A percentile compares a stretch with the other conserved stretches of the same genome.
These are phyloP conservation scores for Taphrina wiesneri DNA, from an alignment of 1,139 yeast genomes.

Conservation along the genomic window DNA sequence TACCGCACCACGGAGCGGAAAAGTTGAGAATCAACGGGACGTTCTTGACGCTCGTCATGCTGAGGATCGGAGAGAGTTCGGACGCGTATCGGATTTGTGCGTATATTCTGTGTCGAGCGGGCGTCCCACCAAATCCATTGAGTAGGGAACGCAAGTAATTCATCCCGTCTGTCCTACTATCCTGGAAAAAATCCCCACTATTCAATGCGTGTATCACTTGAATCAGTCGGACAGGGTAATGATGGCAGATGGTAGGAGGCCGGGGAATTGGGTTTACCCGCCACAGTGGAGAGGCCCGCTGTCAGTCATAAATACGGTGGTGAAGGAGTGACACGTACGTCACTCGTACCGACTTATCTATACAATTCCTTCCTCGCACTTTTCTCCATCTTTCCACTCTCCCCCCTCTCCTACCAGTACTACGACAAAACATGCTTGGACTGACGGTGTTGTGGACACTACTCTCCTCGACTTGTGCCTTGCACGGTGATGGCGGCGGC, in stretches of 20 bases:
- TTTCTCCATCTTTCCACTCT: not conserved
- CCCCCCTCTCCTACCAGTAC: no score
- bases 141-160: slow-evolving; percentile 30
- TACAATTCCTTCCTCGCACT: not conserved
- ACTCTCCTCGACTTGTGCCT: not conserved
- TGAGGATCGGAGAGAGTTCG: slow-evolving; percentile 20
- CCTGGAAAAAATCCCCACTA: no score
- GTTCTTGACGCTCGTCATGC: slow-evolving; percentile 21
- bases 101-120: slow-evolving; percentile 23
- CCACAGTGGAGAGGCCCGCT: slow-evolving; percentile 5
- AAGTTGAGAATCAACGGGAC: slow-evolving; percentile 31
- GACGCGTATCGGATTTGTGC: slow-evolving; percentile 22
- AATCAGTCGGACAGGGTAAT: no score
- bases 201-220: no score
- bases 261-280: slow-evolving; percentile 9
- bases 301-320: no score
- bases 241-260: no score
- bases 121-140: not conserved
- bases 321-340: not conserved
- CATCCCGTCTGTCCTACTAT: no score
- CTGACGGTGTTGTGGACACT: no score
- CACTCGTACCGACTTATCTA: not conserved
- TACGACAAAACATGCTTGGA: no score
- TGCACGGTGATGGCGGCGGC: not conserved
- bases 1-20: slow-evolving; percentile 24